These are phyloP conservation scores for Moricandia moricandioides DNA, from an alignment of 345 rosid genomes.

Conservation along the genomic window DNA sequence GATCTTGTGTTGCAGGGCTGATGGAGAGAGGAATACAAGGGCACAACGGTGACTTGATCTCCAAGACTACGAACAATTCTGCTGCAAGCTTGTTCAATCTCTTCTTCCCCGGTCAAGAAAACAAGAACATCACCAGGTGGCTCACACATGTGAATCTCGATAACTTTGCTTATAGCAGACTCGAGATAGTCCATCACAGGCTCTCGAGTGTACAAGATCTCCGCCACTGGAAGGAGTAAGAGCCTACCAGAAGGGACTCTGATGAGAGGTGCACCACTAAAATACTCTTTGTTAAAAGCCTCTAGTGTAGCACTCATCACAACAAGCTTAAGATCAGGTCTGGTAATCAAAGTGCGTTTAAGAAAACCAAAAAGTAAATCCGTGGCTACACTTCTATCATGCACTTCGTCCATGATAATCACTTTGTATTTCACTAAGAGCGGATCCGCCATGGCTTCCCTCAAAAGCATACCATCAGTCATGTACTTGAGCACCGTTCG, in stretches of 20 bases:
- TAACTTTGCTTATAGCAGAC: neutral
- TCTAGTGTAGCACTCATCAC: neutral
- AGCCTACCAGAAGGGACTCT: neutral
- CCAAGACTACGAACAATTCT: neutral
- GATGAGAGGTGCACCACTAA: neutral
- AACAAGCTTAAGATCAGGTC: neutral
- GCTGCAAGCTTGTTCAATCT: neutral
- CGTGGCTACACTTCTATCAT: neutral
- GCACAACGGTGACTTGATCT: neutral
- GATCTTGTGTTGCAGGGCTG: neutral
- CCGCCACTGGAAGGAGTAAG: neutral
- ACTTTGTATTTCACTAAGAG: neutral
- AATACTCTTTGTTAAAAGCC: neutral
- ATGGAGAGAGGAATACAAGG: neutral
- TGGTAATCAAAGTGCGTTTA: neutral
- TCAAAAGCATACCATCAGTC: no score
- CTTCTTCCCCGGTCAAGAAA: neutral
- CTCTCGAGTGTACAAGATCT: neutral
- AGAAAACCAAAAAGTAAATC: neutral
- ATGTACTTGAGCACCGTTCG: neutral
- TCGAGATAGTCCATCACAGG: neutral
- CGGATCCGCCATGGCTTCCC: no score
- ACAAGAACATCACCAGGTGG: neutral
- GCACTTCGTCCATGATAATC: neutral
- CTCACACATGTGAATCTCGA: neutral